Percentiles rank a stretch among this genome's conserved stretches.
Evolutionary conservation across 805 yeast genomes (phyloP).

Genomic region (Teunomyces pallodes): DNA sequence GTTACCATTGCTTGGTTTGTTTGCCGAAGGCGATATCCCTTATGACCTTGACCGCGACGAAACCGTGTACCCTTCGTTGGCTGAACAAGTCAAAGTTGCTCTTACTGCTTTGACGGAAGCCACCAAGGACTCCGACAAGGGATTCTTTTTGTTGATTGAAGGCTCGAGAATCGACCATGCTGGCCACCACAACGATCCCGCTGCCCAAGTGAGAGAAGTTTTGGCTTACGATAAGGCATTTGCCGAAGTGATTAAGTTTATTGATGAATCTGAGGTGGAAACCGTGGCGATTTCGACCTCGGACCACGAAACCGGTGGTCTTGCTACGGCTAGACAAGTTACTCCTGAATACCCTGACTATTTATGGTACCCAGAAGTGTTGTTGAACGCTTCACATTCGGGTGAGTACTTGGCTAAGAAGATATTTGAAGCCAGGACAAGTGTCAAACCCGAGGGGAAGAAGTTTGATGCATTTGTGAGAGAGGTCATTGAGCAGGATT

Average conservation of each 20-base stretch:
- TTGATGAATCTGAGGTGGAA: constrained; percentile 65
- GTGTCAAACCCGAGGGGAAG: constrained; percentile 11
- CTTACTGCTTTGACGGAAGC: constrained; percentile 65
- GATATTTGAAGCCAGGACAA: constrained; percentile 33
- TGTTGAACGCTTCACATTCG: constrained; percentile 67
- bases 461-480: constrained; percentile 45
- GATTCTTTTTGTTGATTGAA: constrained; percentile 83
- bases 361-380: constrained; percentile 79
- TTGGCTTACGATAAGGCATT: constrained; percentile 84
- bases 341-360: constrained; percentile 74
- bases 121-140: constrained; percentile 69
- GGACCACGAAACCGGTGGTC: constrained; percentile 96
- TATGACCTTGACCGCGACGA: constrained; percentile 76
- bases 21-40: constrained; percentile 78
- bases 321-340: constrained; percentile 82
- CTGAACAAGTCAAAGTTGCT: constrained; percentile 76
- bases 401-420: constrained; percentile 64
- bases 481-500: constrained; percentile 57
- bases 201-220: constrained; percentile 90
- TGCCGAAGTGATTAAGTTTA: constrained; percentile 68
- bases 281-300: constrained; percentile 80
- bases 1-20: constrained; percentile 73
- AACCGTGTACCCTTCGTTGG: constrained; percentile 65
- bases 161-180: constrained; percentile 96
- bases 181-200: constrained; percentile 91